A percentile compares a stretch with the other conserved stretches of the same genome.
phyloP scores from a whole-genome alignment of 305 asterid genomes.

The Vinca major region DNA sequence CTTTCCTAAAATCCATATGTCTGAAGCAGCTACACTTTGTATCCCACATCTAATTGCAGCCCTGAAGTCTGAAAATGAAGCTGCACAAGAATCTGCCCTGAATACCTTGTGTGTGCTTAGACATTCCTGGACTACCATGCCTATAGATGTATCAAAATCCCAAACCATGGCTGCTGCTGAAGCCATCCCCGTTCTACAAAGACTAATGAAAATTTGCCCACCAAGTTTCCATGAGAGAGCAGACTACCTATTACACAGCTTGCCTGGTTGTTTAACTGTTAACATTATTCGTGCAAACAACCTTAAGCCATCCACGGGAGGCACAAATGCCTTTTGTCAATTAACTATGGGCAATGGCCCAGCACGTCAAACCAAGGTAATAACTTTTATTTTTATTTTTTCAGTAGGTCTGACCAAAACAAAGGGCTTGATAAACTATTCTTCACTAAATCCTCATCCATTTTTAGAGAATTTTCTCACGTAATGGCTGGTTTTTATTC shows the following conservation, averaged over 20 bases:
- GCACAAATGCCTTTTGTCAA: conserved; percentile 65
- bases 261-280: conserved; percentile 88
- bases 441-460: neutral
- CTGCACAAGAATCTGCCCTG: conserved; percentile 61
- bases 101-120: conserved; percentile 58
- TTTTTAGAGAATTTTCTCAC: neutral
- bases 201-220: conserved; percentile 55
- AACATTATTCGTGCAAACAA: conserved; percentile 58
- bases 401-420: neutral
- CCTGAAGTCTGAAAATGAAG: conserved; percentile 57
- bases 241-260: conserved; percentile 58
- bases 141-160: conserved; percentile 61
- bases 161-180: conserved; percentile 78
- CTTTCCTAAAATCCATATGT: conserved; percentile 66
- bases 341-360: conserved; percentile 68
- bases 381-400: neutral
- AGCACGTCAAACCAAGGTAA: conserved; percentile 72
- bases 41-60: conserved; percentile 71
- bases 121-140: conserved; percentile 74
- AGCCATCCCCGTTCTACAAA: conserved; percentile 74
- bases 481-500: neutral
- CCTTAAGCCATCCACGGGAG: conserved; percentile 63
- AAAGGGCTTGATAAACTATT: neutral
- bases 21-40: conserved; percentile 75
- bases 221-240: conserved; percentile 69